Conservation (phyloP, 306 rosid genomes). For the Medicago arabica region DNA sequence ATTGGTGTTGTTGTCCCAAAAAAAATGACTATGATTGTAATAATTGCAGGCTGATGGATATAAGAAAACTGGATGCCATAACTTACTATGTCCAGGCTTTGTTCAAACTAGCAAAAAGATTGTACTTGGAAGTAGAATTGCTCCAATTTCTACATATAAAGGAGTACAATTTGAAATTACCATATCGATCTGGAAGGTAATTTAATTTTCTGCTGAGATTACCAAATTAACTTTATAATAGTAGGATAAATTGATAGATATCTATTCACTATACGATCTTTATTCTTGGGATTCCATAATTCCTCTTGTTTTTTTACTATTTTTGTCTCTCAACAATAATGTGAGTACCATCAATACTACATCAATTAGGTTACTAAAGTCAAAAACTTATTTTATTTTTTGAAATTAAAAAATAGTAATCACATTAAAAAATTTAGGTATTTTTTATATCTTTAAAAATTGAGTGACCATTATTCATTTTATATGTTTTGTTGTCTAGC, state of each 20-base stretch:
- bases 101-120: conserved; percentile 81
- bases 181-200: conserved; percentile 87
- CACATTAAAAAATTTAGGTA: too few relatives aligned
- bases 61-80: conserved; percentile 88
- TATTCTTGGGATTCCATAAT: too few relatives aligned
- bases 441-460: too few relatives aligned
- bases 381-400: too few relatives aligned
- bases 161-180: conserved; percentile 86
- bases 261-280: too few relatives aligned
- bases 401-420: too few relatives aligned
- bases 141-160: conserved; percentile 75
- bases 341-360: too few relatives aligned
- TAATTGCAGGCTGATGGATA: conserved; percentile 79
- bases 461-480: too few relatives aligned
- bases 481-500: too few relatives aligned
- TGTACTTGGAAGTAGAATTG: conserved; percentile 85
- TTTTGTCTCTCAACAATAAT: too few relatives aligned
- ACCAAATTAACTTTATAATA: neutral
- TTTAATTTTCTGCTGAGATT: conserved; percentile 34
- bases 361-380: too few relatives aligned
- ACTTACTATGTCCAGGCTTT: conserved; percentile 83
- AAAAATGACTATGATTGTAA: neutral
- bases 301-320: too few relatives aligned
- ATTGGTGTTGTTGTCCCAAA: neutral
- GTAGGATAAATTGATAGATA: neutral